These are phyloP conservation scores for Moricandia arvensis DNA, from an alignment of 345 rosid genomes.

Conservation along the genomic window DNA sequence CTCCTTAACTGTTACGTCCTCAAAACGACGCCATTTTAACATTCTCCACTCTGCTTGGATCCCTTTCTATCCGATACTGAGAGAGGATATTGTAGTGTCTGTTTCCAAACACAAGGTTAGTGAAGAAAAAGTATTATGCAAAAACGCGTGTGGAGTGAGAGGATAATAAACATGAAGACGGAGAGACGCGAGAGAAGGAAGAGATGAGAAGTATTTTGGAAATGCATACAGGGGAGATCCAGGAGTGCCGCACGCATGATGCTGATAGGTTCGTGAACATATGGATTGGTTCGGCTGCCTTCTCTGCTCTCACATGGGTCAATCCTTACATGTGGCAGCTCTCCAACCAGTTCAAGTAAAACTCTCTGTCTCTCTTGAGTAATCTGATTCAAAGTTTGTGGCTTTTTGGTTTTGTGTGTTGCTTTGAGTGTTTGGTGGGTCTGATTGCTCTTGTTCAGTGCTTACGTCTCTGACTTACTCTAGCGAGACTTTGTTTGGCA, in stretches of 20 bases:
- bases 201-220: constrained; percentile 81
- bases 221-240: constrained; percentile 94
- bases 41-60: neutral
- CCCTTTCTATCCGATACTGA: neutral
- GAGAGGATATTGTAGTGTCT: neutral
- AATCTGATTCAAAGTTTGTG: neutral
- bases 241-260: constrained; percentile 85
- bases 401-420: neutral
- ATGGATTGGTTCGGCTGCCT: constrained; percentile 84
- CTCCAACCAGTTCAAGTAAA: constrained; percentile 68
- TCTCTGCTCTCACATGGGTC: constrained; percentile 62
- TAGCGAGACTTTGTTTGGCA: neutral
- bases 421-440: constrained; percentile 7
- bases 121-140: neutral
- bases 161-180: neutral
- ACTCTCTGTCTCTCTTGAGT: neutral
- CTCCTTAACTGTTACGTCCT: neutral
- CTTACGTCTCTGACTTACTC: neutral
- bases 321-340: constrained; percentile 87
- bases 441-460: constrained; percentile 2
- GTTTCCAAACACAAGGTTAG: constrained; percentile 19
- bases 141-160: constrained; percentile 18
- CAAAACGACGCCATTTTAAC: neutral
- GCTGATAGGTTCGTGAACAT: constrained; percentile 68
- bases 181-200: neutral